A percentile compares a stretch with the other conserved stretches of the same genome.
Conservation (phyloP, 805 yeast species). For the Danielia reshetovae region DNA sequence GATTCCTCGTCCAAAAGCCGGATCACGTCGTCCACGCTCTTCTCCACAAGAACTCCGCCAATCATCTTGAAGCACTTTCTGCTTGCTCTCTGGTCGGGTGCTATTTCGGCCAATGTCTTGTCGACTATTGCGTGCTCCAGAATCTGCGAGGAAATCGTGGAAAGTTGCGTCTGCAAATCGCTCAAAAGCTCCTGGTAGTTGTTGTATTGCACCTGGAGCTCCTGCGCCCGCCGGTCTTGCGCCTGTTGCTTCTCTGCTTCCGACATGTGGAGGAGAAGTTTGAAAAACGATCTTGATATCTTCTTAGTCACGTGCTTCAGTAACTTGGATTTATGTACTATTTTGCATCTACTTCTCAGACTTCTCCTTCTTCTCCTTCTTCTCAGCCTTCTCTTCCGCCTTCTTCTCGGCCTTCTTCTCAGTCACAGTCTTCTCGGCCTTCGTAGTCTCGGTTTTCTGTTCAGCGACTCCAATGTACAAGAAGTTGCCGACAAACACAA, state of each 20-base stretch:
- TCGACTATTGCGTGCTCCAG: conserved; percentile 42
- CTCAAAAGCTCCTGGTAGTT: conserved; percentile 35
- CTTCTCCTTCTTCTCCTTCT: conserved; percentile 4
- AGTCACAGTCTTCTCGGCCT: background rate
- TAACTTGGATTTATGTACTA: background rate
- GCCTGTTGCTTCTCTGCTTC: conserved; percentile 14
- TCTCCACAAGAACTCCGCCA: conserved; percentile 87
- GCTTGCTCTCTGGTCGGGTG: conserved; percentile 34
- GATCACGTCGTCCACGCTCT: conserved; percentile 71
- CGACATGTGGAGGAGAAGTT: conserved; percentile 7
- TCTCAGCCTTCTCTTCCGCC: conserved; percentile 1
- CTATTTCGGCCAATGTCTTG: conserved; percentile 33
- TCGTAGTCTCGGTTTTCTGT: background rate
- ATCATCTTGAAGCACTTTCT: conserved; percentile 90
- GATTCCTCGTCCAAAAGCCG: conserved; percentile 56
- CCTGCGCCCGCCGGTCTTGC: conserved; percentile 35
- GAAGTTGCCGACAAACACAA: conserved; percentile 68
- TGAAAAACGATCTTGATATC: background rate
- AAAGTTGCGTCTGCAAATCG: conserved; percentile 35
- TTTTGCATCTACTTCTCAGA: background rate
- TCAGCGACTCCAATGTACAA: conserved; percentile 32
- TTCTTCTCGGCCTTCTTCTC: conserved; percentile 1
- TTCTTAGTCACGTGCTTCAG: background rate
- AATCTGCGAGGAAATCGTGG: conserved; percentile 32
- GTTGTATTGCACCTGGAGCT: conserved; percentile 40